Base-by-base conservation (phyloP, 1,284 basidiomycete genomes). In the Laetiporus sulphureus region DNA sequence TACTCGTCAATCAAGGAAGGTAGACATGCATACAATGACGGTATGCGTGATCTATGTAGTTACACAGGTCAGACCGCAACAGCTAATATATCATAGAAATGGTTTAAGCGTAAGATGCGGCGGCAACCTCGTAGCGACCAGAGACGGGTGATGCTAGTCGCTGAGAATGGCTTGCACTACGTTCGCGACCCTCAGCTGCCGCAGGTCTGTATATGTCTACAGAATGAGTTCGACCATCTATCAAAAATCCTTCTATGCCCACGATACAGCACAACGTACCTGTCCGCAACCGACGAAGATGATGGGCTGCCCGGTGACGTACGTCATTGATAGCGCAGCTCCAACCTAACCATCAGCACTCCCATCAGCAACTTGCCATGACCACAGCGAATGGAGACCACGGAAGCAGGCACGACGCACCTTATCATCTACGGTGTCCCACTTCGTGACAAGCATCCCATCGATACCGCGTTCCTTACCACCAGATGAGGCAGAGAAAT, bases 361-460 rank as follows among this genome's bases (percentile, higher is more conserved):
- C 37, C 35, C 22, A 24, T n/a, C 38, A 35, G 5, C 36, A 35
- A 27, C 32, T 38, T 20, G n/a, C 10, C 23, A 32, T 18, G 31
- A 24, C 41, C 24, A 35, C 44, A 54, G 49, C 41, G 54, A 47
- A 35, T 40, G 35, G 19, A 21, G 11, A 16, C 39, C 24, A 23
- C 19, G 35, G 12, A 38, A 13, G 11, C 38, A 40, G 13, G 29
- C 22, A 39, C 19, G 41, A 51, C 64, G 23, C 38, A 83, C 88
- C 75, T 91, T 91, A 64, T 92, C 90, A 55, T 91, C 90, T 10
- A 97, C 94, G 0, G 93, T 97, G 61, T 97, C 93, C 83, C 94
- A 96, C 65, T 97, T 97, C 25, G 94, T 97, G 45, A 97, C 79
- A 32, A 97, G 69, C 83, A 96, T 97, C 19, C 93, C 93, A 59